A percentile compares a stretch with the other conserved stretches of the same genome.
Evolutionary conservation across 768 basidiomycete species (phyloP).

Genomic region (Phaeolepiota aurea): DNA sequence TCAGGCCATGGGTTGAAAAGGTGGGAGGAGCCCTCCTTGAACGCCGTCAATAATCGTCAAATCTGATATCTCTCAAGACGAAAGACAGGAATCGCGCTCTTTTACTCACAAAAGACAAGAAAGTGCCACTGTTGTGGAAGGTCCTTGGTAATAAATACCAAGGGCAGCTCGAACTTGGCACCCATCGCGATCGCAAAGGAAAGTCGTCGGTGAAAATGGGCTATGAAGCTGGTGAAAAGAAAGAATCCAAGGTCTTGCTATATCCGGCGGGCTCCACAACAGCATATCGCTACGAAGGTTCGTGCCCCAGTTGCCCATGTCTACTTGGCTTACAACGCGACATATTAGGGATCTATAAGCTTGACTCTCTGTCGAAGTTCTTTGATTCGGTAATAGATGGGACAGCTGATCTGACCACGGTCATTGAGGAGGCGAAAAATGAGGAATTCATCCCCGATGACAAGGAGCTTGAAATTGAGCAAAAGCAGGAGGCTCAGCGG

Average conservation of each 20-base stretch:
- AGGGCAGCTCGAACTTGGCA: conserved; percentile 52
- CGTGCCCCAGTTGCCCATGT: background rate
- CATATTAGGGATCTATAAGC: conserved; percentile 60
- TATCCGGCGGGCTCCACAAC: conserved; percentile 55
- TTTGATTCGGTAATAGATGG: conserved; percentile 67
- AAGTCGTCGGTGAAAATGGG: conserved; percentile 51
- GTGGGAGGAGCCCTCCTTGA: conserved; percentile 23
- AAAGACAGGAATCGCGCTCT: conserved; percentile 46
- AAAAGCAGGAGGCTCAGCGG: conserved; percentile 43
- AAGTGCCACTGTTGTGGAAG: conserved; percentile 74
- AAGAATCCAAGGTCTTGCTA: conserved; percentile 60
- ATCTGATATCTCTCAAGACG: no score
- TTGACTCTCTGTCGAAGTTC: conserved; percentile 66
- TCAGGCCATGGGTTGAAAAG: conserved; percentile 60
- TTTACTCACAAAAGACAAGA: conserved; percentile 67
- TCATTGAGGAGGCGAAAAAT: conserved; percentile 28
- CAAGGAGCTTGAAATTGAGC: conserved; percentile 38
- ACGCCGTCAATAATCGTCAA: background rate
- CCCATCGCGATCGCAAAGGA: conserved; percentile 60
- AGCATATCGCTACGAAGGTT: conserved; percentile 64
- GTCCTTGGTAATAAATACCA: conserved; percentile 68
- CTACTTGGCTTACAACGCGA: background rate
- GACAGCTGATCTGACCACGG: conserved; percentile 42
- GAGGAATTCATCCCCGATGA: conserved; percentile 33
- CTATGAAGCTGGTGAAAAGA: conserved; percentile 42